Conservation (phyloP, 2,329 filamentous ascomycete genomes). For the Penicillium sp. region DNA sequence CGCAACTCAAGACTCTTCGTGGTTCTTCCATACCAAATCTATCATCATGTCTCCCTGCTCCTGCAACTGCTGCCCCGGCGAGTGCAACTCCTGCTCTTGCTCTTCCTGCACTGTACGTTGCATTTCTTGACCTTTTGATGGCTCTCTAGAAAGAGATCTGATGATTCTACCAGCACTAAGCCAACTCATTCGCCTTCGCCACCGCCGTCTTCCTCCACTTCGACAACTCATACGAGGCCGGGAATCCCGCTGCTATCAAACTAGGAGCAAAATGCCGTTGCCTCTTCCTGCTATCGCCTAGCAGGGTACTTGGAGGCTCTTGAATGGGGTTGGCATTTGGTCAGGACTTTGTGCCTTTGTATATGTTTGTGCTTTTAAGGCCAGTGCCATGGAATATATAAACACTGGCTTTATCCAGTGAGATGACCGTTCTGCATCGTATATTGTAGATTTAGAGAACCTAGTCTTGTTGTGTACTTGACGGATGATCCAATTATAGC, state of each 20-base stretch:
- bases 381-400: slow-evolving; percentile 8
- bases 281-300: slow-evolving; percentile 4
- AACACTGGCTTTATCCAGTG: background rate
- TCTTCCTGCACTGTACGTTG: slow-evolving; percentile 33
- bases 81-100: slow-evolving; percentile 40
- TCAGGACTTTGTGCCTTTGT: slow-evolving; percentile 6
- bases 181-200: slow-evolving; percentile 10
- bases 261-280: slow-evolving; percentile 6
- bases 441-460: no score
- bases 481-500: no score
- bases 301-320: slow-evolving; percentile 10
- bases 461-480: no score
- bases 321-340: slow-evolving; percentile 11
- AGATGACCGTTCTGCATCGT: background rate
- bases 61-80: slow-evolving; percentile 37
- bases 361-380: slow-evolving; percentile 11
- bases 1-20: slow-evolving; percentile 2
- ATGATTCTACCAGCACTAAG: slow-evolving; percentile 23
- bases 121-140: background rate
- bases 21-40: slow-evolving; percentile 14
- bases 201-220: slow-evolving; percentile 18
- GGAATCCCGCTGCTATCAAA: slow-evolving; percentile 21
- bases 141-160: slow-evolving; percentile 8
- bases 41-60: slow-evolving; percentile 39
- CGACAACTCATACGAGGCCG: slow-evolving; percentile 20